These are phyloP conservation scores for Microcyclosporella mali DNA, from an alignment of 2,329 filamentous ascomycete species.

Conservation along the genomic window DNA sequence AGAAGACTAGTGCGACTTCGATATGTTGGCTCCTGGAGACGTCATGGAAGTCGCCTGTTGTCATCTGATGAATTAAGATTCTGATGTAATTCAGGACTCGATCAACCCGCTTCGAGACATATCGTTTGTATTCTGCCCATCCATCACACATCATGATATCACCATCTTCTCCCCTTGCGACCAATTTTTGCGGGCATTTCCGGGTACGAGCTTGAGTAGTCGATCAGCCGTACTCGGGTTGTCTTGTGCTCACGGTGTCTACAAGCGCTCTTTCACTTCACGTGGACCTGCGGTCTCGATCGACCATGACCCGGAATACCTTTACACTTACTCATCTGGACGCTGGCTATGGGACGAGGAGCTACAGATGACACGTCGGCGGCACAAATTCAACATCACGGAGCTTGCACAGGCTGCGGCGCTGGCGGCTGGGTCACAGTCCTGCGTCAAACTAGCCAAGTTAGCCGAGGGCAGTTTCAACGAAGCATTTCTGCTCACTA, in stretches of 20 bases:
- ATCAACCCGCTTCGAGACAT: no score
- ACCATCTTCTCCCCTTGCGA: no score
- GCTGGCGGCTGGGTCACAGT: slow-evolving; percentile 21
- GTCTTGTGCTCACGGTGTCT: neutral
- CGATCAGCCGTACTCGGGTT: no score
- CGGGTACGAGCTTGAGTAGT: no score
- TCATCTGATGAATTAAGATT: no score
- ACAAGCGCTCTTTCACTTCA: slow-evolving; percentile 5
- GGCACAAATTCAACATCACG: slow-evolving; percentile 26
- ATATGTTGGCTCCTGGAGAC: no score
- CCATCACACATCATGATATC: no score
- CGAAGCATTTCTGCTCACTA: slow-evolving; percentile 31
- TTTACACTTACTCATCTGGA: slow-evolving; percentile 4
- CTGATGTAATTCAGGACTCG: no score
- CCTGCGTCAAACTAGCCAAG: slow-evolving; percentile 27
- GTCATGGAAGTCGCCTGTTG: no score
- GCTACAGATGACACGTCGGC: slow-evolving; percentile 1
- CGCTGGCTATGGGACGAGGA: slow-evolving; percentile 10
- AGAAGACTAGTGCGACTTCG: no score
- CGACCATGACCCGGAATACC: slow-evolving; percentile 4
- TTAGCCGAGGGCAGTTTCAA: slow-evolving; percentile 33
- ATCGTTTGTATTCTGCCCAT: no score
- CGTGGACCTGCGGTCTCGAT: neutral
- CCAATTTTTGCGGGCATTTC: no score
- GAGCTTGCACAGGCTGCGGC: slow-evolving; percentile 26